Base-by-base conservation (phyloP, 2,329 filamentous ascomycete species). In the Gremmenia infestans region DNA sequence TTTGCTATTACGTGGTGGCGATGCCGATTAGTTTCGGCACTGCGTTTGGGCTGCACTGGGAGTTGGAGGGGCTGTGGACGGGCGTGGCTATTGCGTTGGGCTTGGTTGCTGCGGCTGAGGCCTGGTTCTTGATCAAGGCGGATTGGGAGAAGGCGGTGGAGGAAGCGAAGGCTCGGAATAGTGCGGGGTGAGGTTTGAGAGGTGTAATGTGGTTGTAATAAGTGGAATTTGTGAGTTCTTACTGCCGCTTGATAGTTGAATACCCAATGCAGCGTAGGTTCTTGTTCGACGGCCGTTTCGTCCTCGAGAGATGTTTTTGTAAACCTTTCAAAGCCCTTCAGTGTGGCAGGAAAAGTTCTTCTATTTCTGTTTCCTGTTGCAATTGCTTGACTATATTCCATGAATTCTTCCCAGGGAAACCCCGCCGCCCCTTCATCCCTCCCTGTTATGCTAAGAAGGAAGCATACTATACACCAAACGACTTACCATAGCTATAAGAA, bases 1-100 rank as follows among this genome's bases (percentile, higher is more conserved):
- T 91, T 50, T 86, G 87, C 22, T 97, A 97, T 74, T 99, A 97
- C 72, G 75, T 82, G 17, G 80, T 97, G 25, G 93, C 90, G 0
- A 78, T 97, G 72, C 93, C 94, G 0, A 82, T 96, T 36, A 90
- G 87, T 40, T 87, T 97, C 62, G 83, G 81, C 4, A 82, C 88
- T 0, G 88, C 86, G 0, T 96, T 97, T 70, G 87, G 84, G 0
- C 74, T 92, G 3, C 78, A 78, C 19, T 95, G 88, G 91, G 83
- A 84, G 48, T 74, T 97, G 39, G 78, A 83, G 54, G 93, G 93
- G 0, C 75, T 97, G 17, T 97, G 93, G 93, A 75, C 79, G 12
- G 89, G 90, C 19, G 83, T 91, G 6, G 87, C 86, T 0, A 71
- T 95, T 60, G 92, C 67, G 8, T 28, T 70, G 14, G 71, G 74